Conservation (phyloP, 768 basidiomycete genomes). For the Chlorophyllum brunneum region DNA sequence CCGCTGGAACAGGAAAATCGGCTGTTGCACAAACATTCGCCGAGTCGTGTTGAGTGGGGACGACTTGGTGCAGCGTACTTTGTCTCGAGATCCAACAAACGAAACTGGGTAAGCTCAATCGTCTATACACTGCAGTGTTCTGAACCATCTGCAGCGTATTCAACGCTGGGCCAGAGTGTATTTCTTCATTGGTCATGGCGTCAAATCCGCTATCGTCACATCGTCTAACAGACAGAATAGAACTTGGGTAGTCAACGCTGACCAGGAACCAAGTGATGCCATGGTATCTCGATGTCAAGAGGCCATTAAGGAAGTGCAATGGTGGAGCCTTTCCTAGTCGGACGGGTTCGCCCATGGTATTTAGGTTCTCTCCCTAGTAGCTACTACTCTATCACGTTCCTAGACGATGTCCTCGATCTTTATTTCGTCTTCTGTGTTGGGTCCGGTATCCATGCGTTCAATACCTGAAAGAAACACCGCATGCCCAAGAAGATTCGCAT, state of each 20-base stretch:
- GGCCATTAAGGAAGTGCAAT: background rate
- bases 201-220: background rate
- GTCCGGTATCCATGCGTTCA: too few relatives aligned
- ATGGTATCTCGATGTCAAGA: background rate
- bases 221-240: background rate
- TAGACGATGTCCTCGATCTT: too few relatives aligned
- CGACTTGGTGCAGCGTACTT: constrained; percentile 10
- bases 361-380: background rate
- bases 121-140: background rate
- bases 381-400: background rate
- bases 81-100: background rate
- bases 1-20: constrained; percentile 10
- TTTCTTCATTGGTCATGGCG: background rate
- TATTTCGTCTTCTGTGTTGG: too few relatives aligned
- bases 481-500: too few relatives aligned
- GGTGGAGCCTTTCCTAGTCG: too few relatives aligned
- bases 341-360: background rate
- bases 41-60: background rate
- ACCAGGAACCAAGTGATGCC: background rate
- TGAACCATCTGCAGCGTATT: background rate
- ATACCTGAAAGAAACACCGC: too few relatives aligned
- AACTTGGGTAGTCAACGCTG: background rate
- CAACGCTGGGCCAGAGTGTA: background rate
- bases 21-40: constrained; percentile 8
- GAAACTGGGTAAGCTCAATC: background rate